Conservation (phyloP, 1,284 basidiomycete genomes). For the Trametes versicolor region DNA sequence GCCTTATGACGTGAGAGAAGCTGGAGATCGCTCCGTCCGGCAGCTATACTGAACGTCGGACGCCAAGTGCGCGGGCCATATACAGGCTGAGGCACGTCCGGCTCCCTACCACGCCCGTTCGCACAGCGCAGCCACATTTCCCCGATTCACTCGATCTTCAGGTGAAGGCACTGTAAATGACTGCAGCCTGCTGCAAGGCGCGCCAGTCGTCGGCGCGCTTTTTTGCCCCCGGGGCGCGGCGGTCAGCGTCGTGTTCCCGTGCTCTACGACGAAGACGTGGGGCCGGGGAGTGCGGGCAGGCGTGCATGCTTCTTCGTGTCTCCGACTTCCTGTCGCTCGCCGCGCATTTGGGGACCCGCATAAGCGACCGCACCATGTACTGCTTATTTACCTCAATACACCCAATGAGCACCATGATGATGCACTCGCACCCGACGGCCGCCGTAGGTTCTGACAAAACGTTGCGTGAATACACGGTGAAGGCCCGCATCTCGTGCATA, state of each 20-base stretch:
- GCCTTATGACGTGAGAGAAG: constrained; percentile 18
- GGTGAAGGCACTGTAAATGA: background rate
- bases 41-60: constrained; percentile 14
- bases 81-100: background rate
- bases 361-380: background rate
- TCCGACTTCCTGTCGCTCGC: background rate
- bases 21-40: constrained; percentile 1
- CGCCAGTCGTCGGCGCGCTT: constrained; percentile 1
- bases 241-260: background rate
- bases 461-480: background rate
- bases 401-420: background rate
- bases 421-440: background rate
- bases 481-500: background rate
- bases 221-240: background rate
- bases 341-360: constrained; percentile 1
- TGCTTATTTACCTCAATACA: background rate
- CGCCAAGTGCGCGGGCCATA: constrained; percentile 2
- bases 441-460: background rate
- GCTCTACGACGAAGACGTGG: background rate
- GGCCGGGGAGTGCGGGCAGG: background rate
- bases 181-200: background rate
- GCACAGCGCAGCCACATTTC: constrained; percentile 34
- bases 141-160: constrained; percentile 11
- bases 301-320: background rate
- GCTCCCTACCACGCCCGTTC: constrained; percentile 12